Evolutionary conservation across 495 filamentous ascomycete species (phyloP), one percentile per base, ranked within the genome.

Genomic region (Neurospora sp.): DNA sequence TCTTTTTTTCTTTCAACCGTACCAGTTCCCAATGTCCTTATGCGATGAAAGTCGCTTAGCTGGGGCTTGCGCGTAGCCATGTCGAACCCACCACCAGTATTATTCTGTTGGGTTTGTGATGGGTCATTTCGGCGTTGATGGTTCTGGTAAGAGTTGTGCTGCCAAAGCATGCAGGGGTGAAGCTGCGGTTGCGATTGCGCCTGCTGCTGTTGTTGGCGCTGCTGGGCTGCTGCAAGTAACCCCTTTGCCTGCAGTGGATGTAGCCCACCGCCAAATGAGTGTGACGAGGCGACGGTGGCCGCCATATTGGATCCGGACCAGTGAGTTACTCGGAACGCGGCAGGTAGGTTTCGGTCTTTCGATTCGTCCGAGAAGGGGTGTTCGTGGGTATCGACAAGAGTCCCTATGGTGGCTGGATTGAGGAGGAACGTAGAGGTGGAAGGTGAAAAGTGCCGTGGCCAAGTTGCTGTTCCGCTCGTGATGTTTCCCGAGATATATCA

Each of bases 21-120:
- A 95, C 93, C 93, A 27, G 94, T 97, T 72, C 96, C 96, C 71
- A 99, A 85, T 27, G 94, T 99, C 81, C 94, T 94, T 74, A 98
- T 84, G 31, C 94, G 87, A 48, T 90, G 83, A 79, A 98, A 97
- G 82, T 99, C 94, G 72, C 86, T 84, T 38, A 94, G 72, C 61
- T 80, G 75, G 45, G 85, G 76, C 48, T 79, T 79, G 35, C 75
- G 71, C 31, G 69, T 71, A 6, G 68, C 22, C 40, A 75, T 70
- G 12, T 78, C 78, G 70, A 82, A 77, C 18, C 74, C 71, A n/a
- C 69, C 73, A 18, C 73, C 61, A 3, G 71, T 40, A 37, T 40
- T 38, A 40, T 65, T 68, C 69, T 44, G 41, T 18, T 75, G 53
- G 7, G 14, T 27, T 20, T 72, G 71, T 37, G 53, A 65, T 65